These are phyloP conservation scores for Wickerhamiella azymoides DNA, from an alignment of 805 yeast genomes.

Conservation along the genomic window DNA sequence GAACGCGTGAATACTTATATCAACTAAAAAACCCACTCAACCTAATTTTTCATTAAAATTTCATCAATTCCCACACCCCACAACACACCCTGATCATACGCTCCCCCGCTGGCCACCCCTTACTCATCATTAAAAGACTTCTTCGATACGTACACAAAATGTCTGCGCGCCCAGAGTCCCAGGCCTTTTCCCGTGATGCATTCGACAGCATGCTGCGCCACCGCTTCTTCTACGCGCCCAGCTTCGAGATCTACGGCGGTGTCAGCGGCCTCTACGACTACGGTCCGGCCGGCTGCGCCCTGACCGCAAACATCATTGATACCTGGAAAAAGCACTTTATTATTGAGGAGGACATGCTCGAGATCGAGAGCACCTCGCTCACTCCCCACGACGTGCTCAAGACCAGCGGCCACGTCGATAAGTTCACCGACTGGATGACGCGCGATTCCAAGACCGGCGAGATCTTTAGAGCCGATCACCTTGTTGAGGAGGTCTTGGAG, in stretches of 20 bases:
- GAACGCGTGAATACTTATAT: too few relatives aligned
- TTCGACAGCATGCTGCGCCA: conserved; percentile 86
- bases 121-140: conserved; percentile 6
- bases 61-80: not conserved
- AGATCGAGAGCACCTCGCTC: conserved; percentile 94
- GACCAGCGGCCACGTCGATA: conserved; percentile 98
- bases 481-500: conserved; percentile 95
- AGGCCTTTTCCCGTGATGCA: conserved; percentile 61
- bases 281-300: conserved; percentile 99
- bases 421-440: conserved; percentile 99
- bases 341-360: conserved; percentile 96
- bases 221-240: conserved; percentile 94
- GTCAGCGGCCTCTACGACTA: conserved; percentile 95
- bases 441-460: conserved; percentile 91
- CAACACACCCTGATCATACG: not conserved
- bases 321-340: conserved; percentile 96
- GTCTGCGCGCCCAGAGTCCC: conserved; percentile 18
- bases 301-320: conserved; percentile 91
- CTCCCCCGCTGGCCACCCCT: not conserved
- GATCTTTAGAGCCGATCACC: conserved; percentile 95
- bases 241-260: conserved; percentile 96
- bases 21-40: too few relatives aligned
- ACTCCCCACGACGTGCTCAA: conserved; percentile 96
- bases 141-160: conserved; percentile 10
- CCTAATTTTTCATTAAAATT: too few relatives aligned